A percentile compares a stretch with the other conserved stretches of the same genome.
phyloP scores from a whole-genome alignment of 2,329 filamentous ascomycete species.

The Cucurbitaria berberidis region DNA sequence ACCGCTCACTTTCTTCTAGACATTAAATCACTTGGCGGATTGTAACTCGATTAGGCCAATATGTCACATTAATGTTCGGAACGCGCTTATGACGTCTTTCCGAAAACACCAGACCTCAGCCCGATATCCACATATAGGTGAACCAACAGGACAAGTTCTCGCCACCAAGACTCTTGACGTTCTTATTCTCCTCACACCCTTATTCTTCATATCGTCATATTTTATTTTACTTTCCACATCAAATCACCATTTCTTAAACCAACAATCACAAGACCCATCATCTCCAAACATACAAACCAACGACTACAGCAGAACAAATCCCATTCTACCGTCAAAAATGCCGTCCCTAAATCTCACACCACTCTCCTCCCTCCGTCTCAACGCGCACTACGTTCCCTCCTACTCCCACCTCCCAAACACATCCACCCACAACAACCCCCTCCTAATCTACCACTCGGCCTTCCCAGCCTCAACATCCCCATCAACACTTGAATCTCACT shows the following conservation, averaged over 20 bases:
- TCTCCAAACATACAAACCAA: not conserved
- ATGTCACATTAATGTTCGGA: not conserved
- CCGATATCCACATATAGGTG: not conserved
- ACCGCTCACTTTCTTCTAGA: too few species aligned
- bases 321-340: slow-evolving; percentile 6
- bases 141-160: not conserved
- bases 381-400: slow-evolving; percentile 64
- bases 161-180: too few species aligned
- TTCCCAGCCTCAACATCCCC: slow-evolving; percentile 57
- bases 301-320: not conserved
- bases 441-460: slow-evolving; percentile 69
- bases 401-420: slow-evolving; percentile 68
- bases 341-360: slow-evolving; percentile 47
- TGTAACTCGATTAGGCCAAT: too few species aligned
- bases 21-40: too few species aligned
- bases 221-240: too few species aligned
- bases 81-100: slow-evolving; percentile 11
- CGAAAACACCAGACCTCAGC: not conserved
- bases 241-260: too few species aligned
- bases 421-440: slow-evolving; percentile 66
- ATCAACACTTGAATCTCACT: slow-evolving; percentile 62
- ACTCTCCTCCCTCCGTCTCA: slow-evolving; percentile 61
- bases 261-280: not conserved
- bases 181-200: not conserved
- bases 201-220: not conserved